Conservation (phyloP, 176 grass and related monocot genomes). For the Aegilops tauschii region DNA sequence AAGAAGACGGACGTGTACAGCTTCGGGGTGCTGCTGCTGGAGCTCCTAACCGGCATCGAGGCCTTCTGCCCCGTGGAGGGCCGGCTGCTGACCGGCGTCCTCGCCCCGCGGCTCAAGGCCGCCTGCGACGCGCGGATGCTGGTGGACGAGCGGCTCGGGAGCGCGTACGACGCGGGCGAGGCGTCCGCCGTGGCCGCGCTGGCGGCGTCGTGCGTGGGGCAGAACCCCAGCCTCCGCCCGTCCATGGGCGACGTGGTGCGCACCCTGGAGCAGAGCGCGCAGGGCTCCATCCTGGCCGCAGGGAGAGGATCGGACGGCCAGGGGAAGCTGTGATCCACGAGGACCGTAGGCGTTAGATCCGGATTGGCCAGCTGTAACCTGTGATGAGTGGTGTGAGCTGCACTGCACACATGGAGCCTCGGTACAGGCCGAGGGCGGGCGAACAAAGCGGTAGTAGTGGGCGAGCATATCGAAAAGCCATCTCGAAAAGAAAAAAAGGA, state of each 20-base stretch:
- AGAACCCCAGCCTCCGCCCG: slow-evolving; percentile 63
- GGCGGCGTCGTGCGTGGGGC: slow-evolving; percentile 52
- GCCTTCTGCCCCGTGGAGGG: slow-evolving; percentile 67
- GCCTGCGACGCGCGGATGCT: slow-evolving; percentile 10
- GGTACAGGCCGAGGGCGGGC: neutral
- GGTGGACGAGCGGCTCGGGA: slow-evolving; percentile 52
- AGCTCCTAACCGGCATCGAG: slow-evolving; percentile 83
- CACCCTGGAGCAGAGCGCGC: slow-evolving; percentile 36
- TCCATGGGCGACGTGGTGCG: slow-evolving; percentile 74
- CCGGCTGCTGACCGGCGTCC: slow-evolving; percentile 55
- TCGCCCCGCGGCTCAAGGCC: slow-evolving; percentile 43
- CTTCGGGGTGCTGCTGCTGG: slow-evolving; percentile 86
- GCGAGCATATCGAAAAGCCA: slow-evolving; percentile 24
- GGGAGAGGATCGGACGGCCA: slow-evolving; percentile 31
- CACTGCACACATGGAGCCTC: slow-evolving; percentile 22
- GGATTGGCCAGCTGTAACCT: slow-evolving; percentile 33
- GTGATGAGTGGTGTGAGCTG: neutral
- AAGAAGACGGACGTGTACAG: slow-evolving; percentile 99
- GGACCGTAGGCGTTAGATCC: slow-evolving; percentile 41
- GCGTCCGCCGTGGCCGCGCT: slow-evolving; percentile 37
- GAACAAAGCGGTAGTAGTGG: slow-evolving; percentile 38
- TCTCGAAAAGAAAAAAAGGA: neutral
- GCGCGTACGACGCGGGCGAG: slow-evolving; percentile 44
- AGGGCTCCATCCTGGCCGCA: slow-evolving; percentile 43
- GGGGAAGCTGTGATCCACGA: slow-evolving; percentile 23